Percentiles rank a stretch among this genome's conserved stretches.
Conservation (phyloP, 2,329 filamentous ascomycete genomes). For the Clonostachys byssicola region DNA sequence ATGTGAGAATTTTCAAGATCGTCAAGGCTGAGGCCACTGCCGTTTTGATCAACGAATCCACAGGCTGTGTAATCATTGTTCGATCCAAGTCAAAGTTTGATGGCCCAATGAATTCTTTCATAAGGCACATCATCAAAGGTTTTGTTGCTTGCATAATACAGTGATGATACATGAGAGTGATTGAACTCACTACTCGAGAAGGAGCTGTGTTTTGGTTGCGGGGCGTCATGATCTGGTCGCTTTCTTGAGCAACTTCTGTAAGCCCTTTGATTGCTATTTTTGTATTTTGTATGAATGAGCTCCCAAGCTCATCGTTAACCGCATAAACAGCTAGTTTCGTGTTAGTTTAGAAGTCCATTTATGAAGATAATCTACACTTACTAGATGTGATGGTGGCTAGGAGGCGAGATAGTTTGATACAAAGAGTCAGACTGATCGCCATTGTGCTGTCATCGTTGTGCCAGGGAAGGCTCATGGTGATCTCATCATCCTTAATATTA, state of each 20-base stretch:
- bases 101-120: not conserved
- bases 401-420: not conserved
- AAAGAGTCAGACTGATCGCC: slow-evolving; percentile 1
- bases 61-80: not conserved
- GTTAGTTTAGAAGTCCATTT: no score
- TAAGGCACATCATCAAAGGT: not conserved
- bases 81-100: not conserved
- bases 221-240: not conserved
- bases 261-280: slow-evolving; percentile 1
- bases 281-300: not conserved
- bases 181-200: not conserved
- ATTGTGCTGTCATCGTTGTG: not conserved
- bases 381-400: not conserved
- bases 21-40: not conserved
- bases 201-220: not conserved
- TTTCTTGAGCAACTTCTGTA: slow-evolving; percentile 1
- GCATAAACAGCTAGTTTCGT: not conserved
- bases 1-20: not conserved
- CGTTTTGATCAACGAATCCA: not conserved
- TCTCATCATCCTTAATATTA: not conserved
- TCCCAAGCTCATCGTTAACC: not conserved
- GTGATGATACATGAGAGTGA: slow-evolving; percentile 1
- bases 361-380: no score
- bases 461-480: not conserved
- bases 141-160: slow-evolving; percentile 1